Base-by-base conservation (phyloP, 1,284 basidiomycete species). In the Rhizoctonia solani region DNA sequence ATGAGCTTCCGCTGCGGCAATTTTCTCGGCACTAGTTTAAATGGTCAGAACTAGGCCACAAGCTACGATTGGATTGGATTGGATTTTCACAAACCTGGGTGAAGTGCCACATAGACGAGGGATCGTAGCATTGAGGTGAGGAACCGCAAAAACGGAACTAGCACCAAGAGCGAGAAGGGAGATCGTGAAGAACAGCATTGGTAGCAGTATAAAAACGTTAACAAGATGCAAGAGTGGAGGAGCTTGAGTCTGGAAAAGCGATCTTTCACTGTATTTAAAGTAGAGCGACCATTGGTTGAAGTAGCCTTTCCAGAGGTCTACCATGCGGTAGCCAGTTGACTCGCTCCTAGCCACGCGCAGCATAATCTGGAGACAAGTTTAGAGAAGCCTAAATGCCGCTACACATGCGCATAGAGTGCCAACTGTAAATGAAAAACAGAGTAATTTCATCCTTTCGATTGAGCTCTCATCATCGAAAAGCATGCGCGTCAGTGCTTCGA, bases 31-130 rank as follows among this genome's bases (percentile, higher is more conserved):
- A 25, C 54, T 56, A 19, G 4, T 6, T 19, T 13, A 8, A 3
- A 50, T 47, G 29, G 30, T 49, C 23, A 55, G 34, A 41, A 32
- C 5, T 11, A 30, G 29, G 23, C 21, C 27, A 69, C 13, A n/a
- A 30, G 29, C 5, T 34, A 32, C 42, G 8, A 25, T 3, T 29
- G 42, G 49, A 5, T 30, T 39, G 42, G 41, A 46, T 27, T 32
- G 13, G 23, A 65, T 46, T 27, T 59, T 56, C 8, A 32, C 55
- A 19, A 50, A 39, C 49, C 44, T 56, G 41, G 55, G 68, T 11
- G 29, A 49, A 42, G 39, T 67, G 21, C 68, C 68, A 49, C 68
- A 69, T 2, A 42, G 44, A 32, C 68, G 68, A 11, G 52, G 52
- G 41, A 37, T 34, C 19, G 58, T 63, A 16, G 30, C 42, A 30